Percentiles rank a stretch among this genome's conserved stretches.
phyloP scores from a whole-genome alignment of 1,284 basidiomycete genomes.

The Malassezia slooffiae region DNA sequence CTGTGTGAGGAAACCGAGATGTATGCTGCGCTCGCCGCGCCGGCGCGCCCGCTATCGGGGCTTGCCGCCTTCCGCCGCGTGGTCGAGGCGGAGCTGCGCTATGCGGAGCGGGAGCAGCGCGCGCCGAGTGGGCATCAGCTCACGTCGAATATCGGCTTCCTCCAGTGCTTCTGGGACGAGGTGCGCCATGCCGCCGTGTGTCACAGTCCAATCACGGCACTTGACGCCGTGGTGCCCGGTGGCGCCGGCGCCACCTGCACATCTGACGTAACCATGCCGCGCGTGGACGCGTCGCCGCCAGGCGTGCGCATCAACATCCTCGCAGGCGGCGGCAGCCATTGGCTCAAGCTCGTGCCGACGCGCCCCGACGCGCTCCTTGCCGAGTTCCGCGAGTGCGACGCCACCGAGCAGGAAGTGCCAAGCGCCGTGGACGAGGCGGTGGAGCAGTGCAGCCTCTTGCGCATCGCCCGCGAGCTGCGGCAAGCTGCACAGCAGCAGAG shows the following conservation, averaged over 20 bases:
- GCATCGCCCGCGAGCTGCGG: neutral
- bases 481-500: neutral
- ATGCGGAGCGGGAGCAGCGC: no score
- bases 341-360: constrained; percentile 7
- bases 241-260: neutral
- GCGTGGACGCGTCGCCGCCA: no score
- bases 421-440: neutral
- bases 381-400: constrained; percentile 9
- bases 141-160: constrained; percentile 6
- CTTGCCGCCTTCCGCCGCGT: constrained; percentile 2
- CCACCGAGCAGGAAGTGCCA: neutral
- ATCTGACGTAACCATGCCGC: no score
- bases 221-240: neutral
- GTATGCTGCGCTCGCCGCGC: neutral
- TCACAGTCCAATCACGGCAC: neutral
- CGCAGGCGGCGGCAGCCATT: neutral
- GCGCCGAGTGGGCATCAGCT: no score
- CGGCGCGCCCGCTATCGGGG: constrained; percentile 1
- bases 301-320: constrained; percentile 1
- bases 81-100: constrained; percentile 7
- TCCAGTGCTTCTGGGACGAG: constrained; percentile 12
- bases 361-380: constrained; percentile 4
- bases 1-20: no score
- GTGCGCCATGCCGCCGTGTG: constrained; percentile 3
- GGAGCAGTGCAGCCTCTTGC: neutral